phyloP scores from a whole-genome alignment of 192 early-diverging fungal species.

The Entomortierella chlamydospora region DNA sequence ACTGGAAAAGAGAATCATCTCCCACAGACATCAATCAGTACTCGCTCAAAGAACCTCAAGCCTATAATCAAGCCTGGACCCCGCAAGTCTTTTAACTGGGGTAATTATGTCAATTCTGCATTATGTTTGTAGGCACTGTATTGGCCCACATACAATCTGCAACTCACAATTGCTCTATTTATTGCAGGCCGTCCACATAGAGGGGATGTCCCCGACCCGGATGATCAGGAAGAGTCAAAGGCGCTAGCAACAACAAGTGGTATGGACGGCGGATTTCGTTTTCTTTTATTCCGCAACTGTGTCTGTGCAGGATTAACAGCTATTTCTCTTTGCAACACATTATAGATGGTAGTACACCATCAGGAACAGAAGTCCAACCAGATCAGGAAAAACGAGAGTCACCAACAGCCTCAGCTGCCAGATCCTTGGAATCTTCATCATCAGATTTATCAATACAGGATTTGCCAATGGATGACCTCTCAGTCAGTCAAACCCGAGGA shows the following conservation, averaged over 20 bases:
- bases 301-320: neutral
- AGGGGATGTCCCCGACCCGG: neutral
- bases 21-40: slow-evolving; percentile 8
- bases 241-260: neutral
- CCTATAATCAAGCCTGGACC: slow-evolving; percentile 7
- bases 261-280: neutral
- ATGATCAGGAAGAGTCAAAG: slow-evolving; percentile 8
- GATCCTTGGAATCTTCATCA: neutral
- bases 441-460: slow-evolving; percentile 5
- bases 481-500: neutral
- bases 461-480: slow-evolving; percentile 1
- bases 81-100: slow-evolving; percentile 26
- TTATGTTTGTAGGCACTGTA: neutral
- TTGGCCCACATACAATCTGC: neutral
- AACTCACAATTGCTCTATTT: neutral
- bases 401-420: neutral
- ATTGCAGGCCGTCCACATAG: slow-evolving; percentile 15
- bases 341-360: neutral
- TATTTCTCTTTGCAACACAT: neutral
- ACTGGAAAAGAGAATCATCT: slow-evolving; percentile 29
- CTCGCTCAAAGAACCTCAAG: slow-evolving; percentile 5
- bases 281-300: neutral
- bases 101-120: neutral
- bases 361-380: neutral
- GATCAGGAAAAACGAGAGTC: slow-evolving; percentile 5